Evolutionary conservation across 768 basidiomycete genomes (phyloP).

Genomic region (Pilatotrama ljubarskyi): DNA sequence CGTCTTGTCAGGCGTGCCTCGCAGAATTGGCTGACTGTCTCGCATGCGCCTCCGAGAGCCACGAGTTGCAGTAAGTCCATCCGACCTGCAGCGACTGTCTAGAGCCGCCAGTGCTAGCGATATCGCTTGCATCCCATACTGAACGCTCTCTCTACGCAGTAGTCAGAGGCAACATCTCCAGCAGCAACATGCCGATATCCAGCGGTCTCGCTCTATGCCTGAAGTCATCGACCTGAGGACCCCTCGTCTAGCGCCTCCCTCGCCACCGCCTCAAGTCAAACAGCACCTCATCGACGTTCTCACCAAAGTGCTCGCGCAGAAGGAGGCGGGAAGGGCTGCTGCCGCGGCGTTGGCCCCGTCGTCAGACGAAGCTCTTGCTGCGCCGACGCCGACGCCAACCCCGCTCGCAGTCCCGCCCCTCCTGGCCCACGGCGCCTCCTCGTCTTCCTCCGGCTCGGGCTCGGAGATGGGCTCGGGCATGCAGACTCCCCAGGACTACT

Average conservation of each 20-base stretch:
- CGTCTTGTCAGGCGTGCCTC: constrained; percentile 2
- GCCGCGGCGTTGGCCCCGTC: no score
- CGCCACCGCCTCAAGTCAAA: background rate
- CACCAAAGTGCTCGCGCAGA: background rate
- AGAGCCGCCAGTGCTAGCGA: no score
- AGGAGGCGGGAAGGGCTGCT: background rate
- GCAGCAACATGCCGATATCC: background rate
- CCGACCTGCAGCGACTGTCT: no score
- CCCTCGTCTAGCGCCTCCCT: background rate
- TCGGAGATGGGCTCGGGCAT: background rate
- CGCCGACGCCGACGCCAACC: background rate
- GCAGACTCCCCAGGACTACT: constrained; percentile 1
- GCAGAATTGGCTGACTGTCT: constrained; percentile 1
- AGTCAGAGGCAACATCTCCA: background rate
- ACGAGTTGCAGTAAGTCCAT: background rate
- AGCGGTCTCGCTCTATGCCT: background rate
- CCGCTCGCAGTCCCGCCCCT: background rate
- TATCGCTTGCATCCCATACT: no score
- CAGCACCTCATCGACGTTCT: background rate
- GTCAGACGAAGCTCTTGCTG: no score
- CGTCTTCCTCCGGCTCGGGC: constrained; percentile 1
- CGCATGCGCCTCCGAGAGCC: background rate
- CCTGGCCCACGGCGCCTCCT: background rate
- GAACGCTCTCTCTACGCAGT: background rate
- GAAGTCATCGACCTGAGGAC: background rate